Evolutionary conservation across 768 basidiomycete genomes (phyloP).

Genomic region (Collybia sordida): DNA sequence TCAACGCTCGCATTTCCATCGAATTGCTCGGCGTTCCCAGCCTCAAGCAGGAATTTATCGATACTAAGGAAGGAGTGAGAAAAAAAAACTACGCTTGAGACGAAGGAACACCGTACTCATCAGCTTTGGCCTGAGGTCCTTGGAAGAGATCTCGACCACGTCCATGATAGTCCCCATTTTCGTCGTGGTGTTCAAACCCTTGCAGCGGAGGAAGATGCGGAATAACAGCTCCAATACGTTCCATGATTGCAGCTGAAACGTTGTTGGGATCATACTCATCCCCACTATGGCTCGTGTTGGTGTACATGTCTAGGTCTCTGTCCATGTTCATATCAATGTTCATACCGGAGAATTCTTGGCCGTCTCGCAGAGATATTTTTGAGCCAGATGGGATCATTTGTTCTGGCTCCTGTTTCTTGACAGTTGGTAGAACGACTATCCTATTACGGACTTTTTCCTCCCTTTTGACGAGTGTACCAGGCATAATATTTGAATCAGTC

Average conservation of each 20-base stretch:
- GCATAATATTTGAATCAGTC: too few species aligned
- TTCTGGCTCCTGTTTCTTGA: neutral
- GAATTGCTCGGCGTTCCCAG: constrained; percentile 58
- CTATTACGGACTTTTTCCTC: neutral
- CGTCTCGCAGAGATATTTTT: constrained; percentile 3
- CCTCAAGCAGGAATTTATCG: constrained; percentile 50
- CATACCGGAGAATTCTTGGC: too few species aligned
- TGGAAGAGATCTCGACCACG: constrained; percentile 42
- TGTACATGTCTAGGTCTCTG: too few species aligned
- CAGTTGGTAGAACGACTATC: neutral
- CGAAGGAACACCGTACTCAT: constrained; percentile 41
- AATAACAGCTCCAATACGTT: constrained; percentile 9
- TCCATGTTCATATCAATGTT: too few species aligned
- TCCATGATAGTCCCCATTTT: constrained; percentile 47
- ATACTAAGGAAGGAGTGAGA: constrained; percentile 34
- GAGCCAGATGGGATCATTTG: constrained; percentile 20
- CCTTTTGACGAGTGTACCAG: neutral
- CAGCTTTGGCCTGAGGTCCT: constrained; percentile 45
- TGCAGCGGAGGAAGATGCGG: constrained; percentile 23
- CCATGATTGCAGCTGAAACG: constrained; percentile 5
- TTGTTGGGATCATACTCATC: constrained; percentile 17
- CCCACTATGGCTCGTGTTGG: constrained; percentile 3
- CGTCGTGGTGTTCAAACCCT: constrained; percentile 33
- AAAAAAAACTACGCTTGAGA: neutral
- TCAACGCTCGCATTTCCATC: constrained; percentile 61